Percentiles rank a stretch among this genome's conserved stretches.
These are phyloP conservation scores for Hyaloscypha finlandica DNA, from an alignment of 495 filamentous ascomycete species.

Conservation along the genomic window DNA sequence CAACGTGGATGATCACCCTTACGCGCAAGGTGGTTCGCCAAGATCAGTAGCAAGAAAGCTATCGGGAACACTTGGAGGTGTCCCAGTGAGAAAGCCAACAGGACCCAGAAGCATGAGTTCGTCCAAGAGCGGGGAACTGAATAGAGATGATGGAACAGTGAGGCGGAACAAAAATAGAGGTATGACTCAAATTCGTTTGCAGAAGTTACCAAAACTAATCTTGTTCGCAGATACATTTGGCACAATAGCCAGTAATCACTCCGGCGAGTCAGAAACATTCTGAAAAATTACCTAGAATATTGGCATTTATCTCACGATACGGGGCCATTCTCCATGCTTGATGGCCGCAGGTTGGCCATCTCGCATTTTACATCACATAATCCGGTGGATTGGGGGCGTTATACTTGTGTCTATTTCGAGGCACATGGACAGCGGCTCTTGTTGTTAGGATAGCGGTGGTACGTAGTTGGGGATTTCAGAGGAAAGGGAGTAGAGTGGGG, in stretches of 20 bases:
- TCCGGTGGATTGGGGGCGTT: not conserved
- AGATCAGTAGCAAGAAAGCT: constrained; percentile 26
- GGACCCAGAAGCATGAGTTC: constrained; percentile 36
- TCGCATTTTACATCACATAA: constrained; percentile 2
- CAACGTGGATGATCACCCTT: not conserved
- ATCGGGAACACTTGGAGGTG: constrained; percentile 25
- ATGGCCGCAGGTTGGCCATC: not conserved
- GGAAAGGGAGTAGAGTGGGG: not conserved
- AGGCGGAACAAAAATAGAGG: constrained; percentile 52
- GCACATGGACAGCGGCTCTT: not conserved
- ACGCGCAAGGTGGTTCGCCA: constrained; percentile 29
- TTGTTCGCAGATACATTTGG: constrained; percentile 54
- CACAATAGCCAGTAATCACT: constrained; percentile 41
- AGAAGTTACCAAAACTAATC: not conserved
- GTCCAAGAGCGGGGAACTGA: constrained; percentile 43
- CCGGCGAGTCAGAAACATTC: constrained; percentile 56
- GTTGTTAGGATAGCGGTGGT: constrained; percentile 4
- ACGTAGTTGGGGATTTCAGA: not conserved
- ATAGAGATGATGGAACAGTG: constrained; percentile 48
- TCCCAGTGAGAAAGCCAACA: constrained; percentile 33
- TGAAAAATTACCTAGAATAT: constrained; percentile 30
- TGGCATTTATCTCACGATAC: constrained; percentile 25
- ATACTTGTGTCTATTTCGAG: constrained; percentile 1
- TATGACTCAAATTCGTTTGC: constrained; percentile 32
- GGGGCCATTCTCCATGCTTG: constrained; percentile 6